Percentiles rank a stretch among this genome's conserved stretches.
Evolutionary conservation across 345 rosid species (phyloP).

Genomic region (Hibiscus syriacus): DNA sequence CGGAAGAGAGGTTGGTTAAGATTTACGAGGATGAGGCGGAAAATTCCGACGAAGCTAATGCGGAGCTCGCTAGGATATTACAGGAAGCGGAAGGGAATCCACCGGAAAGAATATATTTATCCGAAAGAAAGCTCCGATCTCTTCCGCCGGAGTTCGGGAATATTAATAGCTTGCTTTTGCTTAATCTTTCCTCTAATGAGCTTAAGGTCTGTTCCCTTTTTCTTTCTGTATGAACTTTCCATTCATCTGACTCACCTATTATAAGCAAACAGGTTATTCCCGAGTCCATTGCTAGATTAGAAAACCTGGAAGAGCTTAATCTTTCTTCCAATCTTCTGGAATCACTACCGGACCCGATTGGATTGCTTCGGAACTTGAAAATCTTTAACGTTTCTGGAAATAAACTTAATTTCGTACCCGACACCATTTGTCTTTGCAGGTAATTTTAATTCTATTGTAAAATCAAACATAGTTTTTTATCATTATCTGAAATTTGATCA

Average conservation of each 20-base stretch:
- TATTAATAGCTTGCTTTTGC: slow-evolving; percentile 49
- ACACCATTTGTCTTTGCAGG: slow-evolving; percentile 75
- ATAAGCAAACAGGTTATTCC: slow-evolving; percentile 56
- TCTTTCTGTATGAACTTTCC: neutral
- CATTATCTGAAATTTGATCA: neutral
- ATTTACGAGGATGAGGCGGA: slow-evolving; percentile 54
- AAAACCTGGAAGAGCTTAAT: slow-evolving; percentile 62
- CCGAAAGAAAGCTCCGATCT: slow-evolving; percentile 38
- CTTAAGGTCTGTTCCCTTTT: slow-evolving; percentile 42
- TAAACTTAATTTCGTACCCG: slow-evolving; percentile 64
- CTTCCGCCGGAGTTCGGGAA: slow-evolving; percentile 80
- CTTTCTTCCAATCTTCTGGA: slow-evolving; percentile 64
- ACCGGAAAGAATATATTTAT: slow-evolving; percentile 58
- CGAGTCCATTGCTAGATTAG: slow-evolving; percentile 75
- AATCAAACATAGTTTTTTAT: neutral
- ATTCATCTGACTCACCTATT: slow-evolving; percentile 10
- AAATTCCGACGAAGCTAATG: slow-evolving; percentile 22
- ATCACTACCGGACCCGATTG: slow-evolving; percentile 76
- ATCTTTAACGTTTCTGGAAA: slow-evolving; percentile 60
- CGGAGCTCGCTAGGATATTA: slow-evolving; percentile 50
- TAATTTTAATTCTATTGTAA: slow-evolving; percentile 15
- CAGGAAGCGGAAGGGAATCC: slow-evolving; percentile 38
- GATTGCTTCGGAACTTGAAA: slow-evolving; percentile 58
- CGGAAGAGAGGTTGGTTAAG: slow-evolving; percentile 58
- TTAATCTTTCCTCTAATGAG: slow-evolving; percentile 61